Evolutionary conservation across 352 stramenopile species (phyloP), one percentile per base, ranked within the genome.

Genomic region (Pythium aphanidermatum): DNA sequence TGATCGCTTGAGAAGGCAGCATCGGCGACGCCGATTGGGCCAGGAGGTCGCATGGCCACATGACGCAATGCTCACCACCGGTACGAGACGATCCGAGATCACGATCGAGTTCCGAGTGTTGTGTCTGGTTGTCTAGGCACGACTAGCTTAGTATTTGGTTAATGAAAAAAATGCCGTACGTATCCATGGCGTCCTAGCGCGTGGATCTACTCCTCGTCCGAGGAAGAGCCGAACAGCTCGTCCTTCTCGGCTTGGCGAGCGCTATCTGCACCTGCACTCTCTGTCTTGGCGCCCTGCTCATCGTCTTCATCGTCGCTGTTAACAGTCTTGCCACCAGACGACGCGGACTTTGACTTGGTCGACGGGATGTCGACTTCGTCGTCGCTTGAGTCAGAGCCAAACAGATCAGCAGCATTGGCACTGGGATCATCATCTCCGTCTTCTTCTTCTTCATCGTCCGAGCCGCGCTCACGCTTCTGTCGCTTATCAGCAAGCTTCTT

Each of bases 401-500:
- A 94, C 13, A 94, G 71, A 20, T 78, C 77, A 8, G 60, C 62
- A 6, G 69, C 48, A 28, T 81, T 68, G n/a, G 67, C 54, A 14
- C 12, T 55, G 10, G 44, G 21, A 0, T 21, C 19, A 4, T 16
- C 36, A 12, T 27, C 20, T 17, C 34, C 37, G 10, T 33, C 51
- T 3, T 67, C 57, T 3, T 73, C 66, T 11, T 81, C 70, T n/a
- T 90, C 81, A n/a, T 73, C 63, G 23, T 90, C 78, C 9, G 68
- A 82, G 31, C 67, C 65, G 32, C 60, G 46, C 14, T 73, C 67
- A 17, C 74, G 74, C 60, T 92, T 92, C 57, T 83, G 83, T 34
- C 80, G 78, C 63, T 94, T 94, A 37, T 87, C 81, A 21, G 83
- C 68, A 21, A 93, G 57, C 29, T 85, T 88, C 66, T 90, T 91